phyloP scores from a whole-genome alignment of 768 basidiomycete genomes.

The Agaricus subrufescens region DNA sequence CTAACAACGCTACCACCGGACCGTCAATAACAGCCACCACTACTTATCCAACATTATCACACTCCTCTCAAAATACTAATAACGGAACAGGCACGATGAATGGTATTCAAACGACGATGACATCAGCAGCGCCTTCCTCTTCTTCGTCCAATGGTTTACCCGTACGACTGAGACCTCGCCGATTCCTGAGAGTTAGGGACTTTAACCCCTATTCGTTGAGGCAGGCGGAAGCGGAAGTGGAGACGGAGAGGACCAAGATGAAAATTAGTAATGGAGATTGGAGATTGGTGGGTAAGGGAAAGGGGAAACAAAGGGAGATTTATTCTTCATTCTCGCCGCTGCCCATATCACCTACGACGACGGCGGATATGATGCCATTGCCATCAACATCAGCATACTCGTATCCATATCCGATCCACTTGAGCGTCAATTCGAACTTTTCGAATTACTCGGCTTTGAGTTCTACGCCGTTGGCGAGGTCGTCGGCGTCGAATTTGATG shows the following conservation, averaged over 20 bases:
- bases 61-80: no score
- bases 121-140: background rate
- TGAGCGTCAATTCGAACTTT: background rate
- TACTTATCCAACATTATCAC: no score
- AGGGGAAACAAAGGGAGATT: slow-evolving; percentile 19
- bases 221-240: slow-evolving; percentile 10
- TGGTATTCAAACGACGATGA: background rate
- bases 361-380: no score
- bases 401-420: background rate
- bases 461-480: background rate
- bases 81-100: no score
- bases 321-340: background rate
- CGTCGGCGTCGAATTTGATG: background rate
- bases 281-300: slow-evolving; percentile 14
- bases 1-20: no score
- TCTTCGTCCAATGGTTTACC: background rate
- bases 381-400: background rate
- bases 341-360: no score
- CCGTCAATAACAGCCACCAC: no score
- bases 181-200: slow-evolving; percentile 25
- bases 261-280: slow-evolving; percentile 5
- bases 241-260: background rate
- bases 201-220: slow-evolving; percentile 28
- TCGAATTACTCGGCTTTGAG: background rate
- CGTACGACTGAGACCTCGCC: slow-evolving; percentile 6